A percentile compares a stretch with the other conserved stretches of the same genome.
phyloP scores from a whole-genome alignment of 2,329 filamentous ascomycete genomes.

The Penicillium sp. region DNA sequence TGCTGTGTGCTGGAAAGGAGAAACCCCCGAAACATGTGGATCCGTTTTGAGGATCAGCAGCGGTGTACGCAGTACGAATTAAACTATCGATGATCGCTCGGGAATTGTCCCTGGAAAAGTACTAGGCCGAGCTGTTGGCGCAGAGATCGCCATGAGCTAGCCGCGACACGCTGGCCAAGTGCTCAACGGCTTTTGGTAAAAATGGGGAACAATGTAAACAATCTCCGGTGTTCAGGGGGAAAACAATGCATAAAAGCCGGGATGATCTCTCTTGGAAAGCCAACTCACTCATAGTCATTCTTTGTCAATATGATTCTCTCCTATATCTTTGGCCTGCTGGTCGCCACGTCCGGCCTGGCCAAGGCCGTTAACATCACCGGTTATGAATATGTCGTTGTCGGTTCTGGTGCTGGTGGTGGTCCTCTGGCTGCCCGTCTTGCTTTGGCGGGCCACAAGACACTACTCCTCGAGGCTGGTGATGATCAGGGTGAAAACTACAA shows the following conservation, averaged over 20 bases:
- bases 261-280: background rate
- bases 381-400: slow-evolving; percentile 42
- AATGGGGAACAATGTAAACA: background rate
- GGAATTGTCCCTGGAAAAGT: background rate
- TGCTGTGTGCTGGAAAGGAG: background rate
- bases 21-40: background rate
- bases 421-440: slow-evolving; percentile 37
- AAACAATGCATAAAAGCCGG: background rate
- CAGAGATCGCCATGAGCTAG: background rate
- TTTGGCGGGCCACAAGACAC: slow-evolving; percentile 34
- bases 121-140: background rate
- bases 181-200: background rate
- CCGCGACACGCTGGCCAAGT: background rate
- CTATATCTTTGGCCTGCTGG: background rate
- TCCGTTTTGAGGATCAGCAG: background rate
- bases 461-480: slow-evolving; percentile 39
- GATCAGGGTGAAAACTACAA: slow-evolving; percentile 33
- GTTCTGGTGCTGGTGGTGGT: slow-evolving; percentile 38
- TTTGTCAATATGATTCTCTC: slow-evolving; percentile 1
- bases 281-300: background rate
- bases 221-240: background rate
- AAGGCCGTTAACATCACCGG: slow-evolving; percentile 25
- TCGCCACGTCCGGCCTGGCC: background rate
- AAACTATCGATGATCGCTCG: slow-evolving; percentile 1
- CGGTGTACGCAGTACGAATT: background rate